These are phyloP conservation scores for Backusella psychrophila DNA, from an alignment of 192 early-diverging fungal genomes.

Conservation along the genomic window DNA sequence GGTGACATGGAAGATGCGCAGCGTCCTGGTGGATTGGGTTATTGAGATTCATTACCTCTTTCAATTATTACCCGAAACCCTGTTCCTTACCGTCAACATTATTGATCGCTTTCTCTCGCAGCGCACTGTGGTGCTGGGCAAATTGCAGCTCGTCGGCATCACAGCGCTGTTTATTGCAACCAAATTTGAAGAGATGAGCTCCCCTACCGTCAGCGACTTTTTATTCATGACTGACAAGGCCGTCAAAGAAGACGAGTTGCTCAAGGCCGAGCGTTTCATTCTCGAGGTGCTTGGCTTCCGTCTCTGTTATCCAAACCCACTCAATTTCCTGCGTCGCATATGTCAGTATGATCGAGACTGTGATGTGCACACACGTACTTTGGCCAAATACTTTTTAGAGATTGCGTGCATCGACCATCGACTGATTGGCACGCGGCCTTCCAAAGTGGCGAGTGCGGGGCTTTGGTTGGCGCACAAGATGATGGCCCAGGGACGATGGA, in stretches of 20 bases:
- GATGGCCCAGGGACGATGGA: slow-evolving; percentile 75
- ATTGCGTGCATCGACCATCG: slow-evolving; percentile 84
- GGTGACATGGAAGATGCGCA: slow-evolving; percentile 90
- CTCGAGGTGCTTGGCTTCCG: slow-evolving; percentile 85
- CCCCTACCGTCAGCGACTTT: slow-evolving; percentile 83
- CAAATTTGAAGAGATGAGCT: slow-evolving; percentile 93
- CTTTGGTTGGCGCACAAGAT: slow-evolving; percentile 82
- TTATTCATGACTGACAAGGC: slow-evolving; percentile 82
- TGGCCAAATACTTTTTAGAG: slow-evolving; percentile 98
- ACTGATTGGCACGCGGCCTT: slow-evolving; percentile 70
- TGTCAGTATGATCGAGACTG: slow-evolving; percentile 83
- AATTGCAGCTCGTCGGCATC: slow-evolving; percentile 93
- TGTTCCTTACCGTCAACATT: slow-evolving; percentile 91
- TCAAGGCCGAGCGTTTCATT: slow-evolving; percentile 90
- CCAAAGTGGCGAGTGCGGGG: slow-evolving; percentile 73
- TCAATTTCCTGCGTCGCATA: slow-evolving; percentile 88
- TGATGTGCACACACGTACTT: slow-evolving; percentile 85
- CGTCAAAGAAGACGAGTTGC: slow-evolving; percentile 80
- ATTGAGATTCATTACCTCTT: slow-evolving; percentile 91
- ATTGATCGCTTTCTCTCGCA: slow-evolving; percentile 92
- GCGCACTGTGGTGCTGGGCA: slow-evolving; percentile 79
- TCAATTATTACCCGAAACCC: slow-evolving; percentile 89
- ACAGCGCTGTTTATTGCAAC: slow-evolving; percentile 87
- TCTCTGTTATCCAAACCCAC: slow-evolving; percentile 85
- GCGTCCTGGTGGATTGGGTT: slow-evolving; percentile 94